Base-by-base conservation (phyloP, 257 asterid species). In the Leptodermis oblonga region DNA sequence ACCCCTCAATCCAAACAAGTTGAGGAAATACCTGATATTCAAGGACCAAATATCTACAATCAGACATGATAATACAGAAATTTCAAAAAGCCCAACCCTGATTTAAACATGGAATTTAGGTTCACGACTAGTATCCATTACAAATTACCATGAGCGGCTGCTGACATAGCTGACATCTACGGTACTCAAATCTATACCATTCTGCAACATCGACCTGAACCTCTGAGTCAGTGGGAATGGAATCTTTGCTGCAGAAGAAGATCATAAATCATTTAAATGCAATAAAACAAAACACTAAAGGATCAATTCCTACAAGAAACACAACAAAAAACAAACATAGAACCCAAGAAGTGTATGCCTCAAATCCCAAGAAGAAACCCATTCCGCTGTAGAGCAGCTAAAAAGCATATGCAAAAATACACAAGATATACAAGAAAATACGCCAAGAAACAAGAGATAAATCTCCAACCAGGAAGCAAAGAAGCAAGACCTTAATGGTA, bases 151-250 rank as follows among this genome's bases (percentile, higher is more conserved):
- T 70, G 98, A 92, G 42, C 98, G 95, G 78, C 98, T 87, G 82
- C 98, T 92, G 73, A 92, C 98, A 72, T 92, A 92, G 86, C 96
- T 92, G 83, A 92, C 98, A 78, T 92, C 95, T 48, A 92, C 96
- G 0, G 96, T 87, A 79, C 96, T 92, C 89, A 89, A 81, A 78
- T 92, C 98, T 74, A 92, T 92, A 28, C 98, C 98, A 65, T 92
- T 92, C 81, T 92, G 98, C 59, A 92, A 80, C 98, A 92, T 92
- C 46, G 89, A 84, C 80, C 98, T 87, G 84, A 92, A 92, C 88
- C 98, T 86, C 80, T 92, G 98, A 70, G 98, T 92, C 49, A 92
- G 81, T 5, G 98, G 98, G 67, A 92, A 89, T 28, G 98, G 98
- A 71, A 92, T 92, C 82, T 92, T 92, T 58, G 98, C 98, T 92